A percentile compares a stretch with the other conserved stretches of the same genome.
Conservation (phyloP, 1,284 basidiomycete genomes). For the Malassezia japonica region DNA sequence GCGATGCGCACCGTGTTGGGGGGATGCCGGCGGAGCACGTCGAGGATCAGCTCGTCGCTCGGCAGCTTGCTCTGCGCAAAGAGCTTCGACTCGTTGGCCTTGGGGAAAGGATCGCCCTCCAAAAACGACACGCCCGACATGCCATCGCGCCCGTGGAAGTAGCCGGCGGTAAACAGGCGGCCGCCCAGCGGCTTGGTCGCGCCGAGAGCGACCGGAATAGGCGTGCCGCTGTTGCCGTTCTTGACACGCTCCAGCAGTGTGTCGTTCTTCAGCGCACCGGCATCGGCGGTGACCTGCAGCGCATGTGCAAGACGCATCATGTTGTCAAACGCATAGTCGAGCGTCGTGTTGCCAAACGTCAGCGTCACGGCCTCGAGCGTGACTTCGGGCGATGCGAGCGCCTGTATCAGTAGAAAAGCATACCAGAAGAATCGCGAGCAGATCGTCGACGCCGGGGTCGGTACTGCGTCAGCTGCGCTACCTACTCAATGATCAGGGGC, state of each 20-base stretch:
- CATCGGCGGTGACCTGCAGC: slow-evolving; percentile 52
- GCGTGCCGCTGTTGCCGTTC: slow-evolving; percentile 16
- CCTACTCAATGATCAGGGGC: slow-evolving; percentile 18
- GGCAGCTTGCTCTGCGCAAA: slow-evolving; percentile 53
- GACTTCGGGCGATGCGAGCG: slow-evolving; percentile 32
- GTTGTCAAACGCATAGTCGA: slow-evolving; percentile 55
- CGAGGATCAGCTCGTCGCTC: slow-evolving; percentile 58
- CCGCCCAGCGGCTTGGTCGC: slow-evolving; percentile 61
- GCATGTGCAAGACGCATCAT: slow-evolving; percentile 49
- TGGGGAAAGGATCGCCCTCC: slow-evolving; percentile 30
- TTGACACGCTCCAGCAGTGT: slow-evolving; percentile 55
- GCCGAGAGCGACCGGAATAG: slow-evolving; percentile 25
- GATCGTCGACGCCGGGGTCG: slow-evolving; percentile 71
- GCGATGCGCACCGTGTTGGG: slow-evolving; percentile 68
- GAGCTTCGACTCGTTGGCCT: slow-evolving; percentile 14
- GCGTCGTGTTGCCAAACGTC: slow-evolving; percentile 52
- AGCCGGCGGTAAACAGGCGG: slow-evolving; percentile 67
- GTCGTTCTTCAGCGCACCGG: slow-evolving; percentile 60
- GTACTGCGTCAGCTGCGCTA: slow-evolving; percentile 24
- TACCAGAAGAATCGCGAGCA: slow-evolving; percentile 58
- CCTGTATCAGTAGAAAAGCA: slow-evolving; percentile 56
- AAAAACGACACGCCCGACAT: slow-evolving; percentile 34
- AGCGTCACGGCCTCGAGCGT: slow-evolving; percentile 57
- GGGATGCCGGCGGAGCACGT: slow-evolving; percentile 58
- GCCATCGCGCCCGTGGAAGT: slow-evolving; percentile 54